Percentiles rank a stretch among this genome's conserved stretches.
Conservation (phyloP, 352 stramenopile species). For the Halophytophthora polymorphica region DNA sequence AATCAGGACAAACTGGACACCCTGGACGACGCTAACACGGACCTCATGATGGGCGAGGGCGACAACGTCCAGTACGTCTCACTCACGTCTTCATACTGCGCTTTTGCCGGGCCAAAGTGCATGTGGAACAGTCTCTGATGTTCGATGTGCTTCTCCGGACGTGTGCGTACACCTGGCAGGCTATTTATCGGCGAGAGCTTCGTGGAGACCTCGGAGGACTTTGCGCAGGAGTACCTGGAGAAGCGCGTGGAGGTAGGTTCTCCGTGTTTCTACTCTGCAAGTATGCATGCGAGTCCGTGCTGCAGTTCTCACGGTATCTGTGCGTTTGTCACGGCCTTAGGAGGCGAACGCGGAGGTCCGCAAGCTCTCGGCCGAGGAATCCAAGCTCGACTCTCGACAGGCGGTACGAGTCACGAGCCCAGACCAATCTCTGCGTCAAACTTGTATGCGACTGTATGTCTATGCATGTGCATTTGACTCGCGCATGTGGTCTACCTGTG, state of each 20-base stretch:
- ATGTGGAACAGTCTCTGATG: neutral
- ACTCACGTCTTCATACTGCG: neutral
- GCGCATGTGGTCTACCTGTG: too few species aligned
- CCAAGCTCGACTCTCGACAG: conserved; percentile 88
- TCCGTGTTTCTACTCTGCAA: neutral
- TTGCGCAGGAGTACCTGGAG: conserved; percentile 93
- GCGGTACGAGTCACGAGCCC: too few species aligned
- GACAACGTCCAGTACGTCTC: conserved; percentile 70
- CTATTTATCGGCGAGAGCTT: conserved; percentile 96
- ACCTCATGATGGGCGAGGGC: conserved; percentile 96
- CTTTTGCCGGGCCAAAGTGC: too few species aligned
- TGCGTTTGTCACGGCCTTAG: conserved; percentile 10
- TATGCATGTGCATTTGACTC: neutral
- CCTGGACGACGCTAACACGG: conserved; percentile 95
- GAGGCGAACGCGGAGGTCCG: conserved; percentile 77
- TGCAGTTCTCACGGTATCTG: neutral
- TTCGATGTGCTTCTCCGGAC: neutral
- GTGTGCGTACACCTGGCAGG: conserved; percentile 18
- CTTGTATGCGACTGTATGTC: neutral
- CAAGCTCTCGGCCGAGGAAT: conserved; percentile 82
- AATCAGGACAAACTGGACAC: conserved; percentile 92
- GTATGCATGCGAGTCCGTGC: neutral
- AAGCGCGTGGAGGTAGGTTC: conserved; percentile 74
- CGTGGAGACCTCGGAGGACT: conserved; percentile 92
- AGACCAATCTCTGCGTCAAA: neutral